phyloP scores from a whole-genome alignment of 495 filamentous ascomycete species.

The Haplographium delicatum region DNA sequence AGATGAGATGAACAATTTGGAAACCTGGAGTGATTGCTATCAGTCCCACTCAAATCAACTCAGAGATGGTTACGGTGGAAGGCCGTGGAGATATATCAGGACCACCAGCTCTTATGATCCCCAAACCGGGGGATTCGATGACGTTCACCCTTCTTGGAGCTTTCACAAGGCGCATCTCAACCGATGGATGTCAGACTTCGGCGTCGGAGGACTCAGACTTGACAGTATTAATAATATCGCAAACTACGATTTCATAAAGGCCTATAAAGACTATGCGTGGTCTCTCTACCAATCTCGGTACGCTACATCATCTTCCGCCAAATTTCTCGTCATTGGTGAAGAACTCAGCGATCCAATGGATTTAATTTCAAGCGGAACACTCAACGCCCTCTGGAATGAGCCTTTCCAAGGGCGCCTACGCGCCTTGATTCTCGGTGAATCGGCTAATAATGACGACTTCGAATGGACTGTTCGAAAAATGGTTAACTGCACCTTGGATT shows the following conservation, averaged over 20 bases:
- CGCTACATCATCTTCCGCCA: slow-evolving; percentile 14
- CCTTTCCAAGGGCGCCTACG: slow-evolving; percentile 26
- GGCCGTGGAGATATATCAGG: slow-evolving; percentile 25
- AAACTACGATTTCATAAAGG: slow-evolving; percentile 29
- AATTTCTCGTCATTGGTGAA: slow-evolving; percentile 31
- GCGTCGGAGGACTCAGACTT: slow-evolving; percentile 28
- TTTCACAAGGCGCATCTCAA: slow-evolving; percentile 28
- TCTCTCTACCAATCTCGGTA: slow-evolving; percentile 20
- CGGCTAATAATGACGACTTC: slow-evolving; percentile 18
- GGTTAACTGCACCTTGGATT: slow-evolving; percentile 27
- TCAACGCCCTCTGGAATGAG: slow-evolving; percentile 32
- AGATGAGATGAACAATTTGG: slow-evolving; percentile 20
- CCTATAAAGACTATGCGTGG: slow-evolving; percentile 28
- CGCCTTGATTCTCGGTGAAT: slow-evolving; percentile 21
- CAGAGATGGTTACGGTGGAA: slow-evolving; percentile 26
- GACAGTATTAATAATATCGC: slow-evolving; percentile 32
- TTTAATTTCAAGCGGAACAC: slow-evolving; percentile 20
- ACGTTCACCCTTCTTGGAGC: slow-evolving; percentile 24
- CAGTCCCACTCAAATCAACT: slow-evolving; percentile 20
- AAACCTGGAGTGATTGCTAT: too few species aligned
- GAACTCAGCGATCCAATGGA: slow-evolving; percentile 27
- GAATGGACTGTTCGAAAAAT: slow-evolving; percentile 30
- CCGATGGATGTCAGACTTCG: slow-evolving; percentile 31
- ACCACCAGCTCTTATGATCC: slow-evolving; percentile 24
- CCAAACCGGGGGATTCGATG: slow-evolving; percentile 10